Evolutionary conservation across 192 early-diverging fungal genomes (phyloP).

Genomic region (Coemansia sp.): DNA sequence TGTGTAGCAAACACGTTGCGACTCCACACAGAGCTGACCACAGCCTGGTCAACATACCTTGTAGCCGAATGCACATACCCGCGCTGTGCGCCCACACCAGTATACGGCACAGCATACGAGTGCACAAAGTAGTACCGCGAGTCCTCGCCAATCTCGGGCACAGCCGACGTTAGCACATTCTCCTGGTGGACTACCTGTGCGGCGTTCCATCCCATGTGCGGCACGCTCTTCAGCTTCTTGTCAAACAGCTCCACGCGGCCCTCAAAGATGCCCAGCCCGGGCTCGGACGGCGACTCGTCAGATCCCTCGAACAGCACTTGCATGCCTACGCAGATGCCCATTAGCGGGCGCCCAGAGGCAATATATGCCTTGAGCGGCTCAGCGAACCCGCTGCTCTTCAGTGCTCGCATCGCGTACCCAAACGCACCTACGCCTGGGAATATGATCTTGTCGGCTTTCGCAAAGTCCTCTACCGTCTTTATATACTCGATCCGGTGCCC

Average conservation of each 20-base stretch:
- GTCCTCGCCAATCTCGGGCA: constrained; percentile 54
- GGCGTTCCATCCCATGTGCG: constrained; percentile 98
- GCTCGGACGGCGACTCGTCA: constrained; percentile 79
- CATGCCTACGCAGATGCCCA: constrained; percentile 99
- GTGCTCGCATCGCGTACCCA: constrained; percentile 83
- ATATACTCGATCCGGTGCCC: constrained; percentile 85
- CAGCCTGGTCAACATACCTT: constrained; percentile 84
- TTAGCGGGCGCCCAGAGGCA: constrained; percentile 83
- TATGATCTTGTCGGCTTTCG: constrained; percentile 93
- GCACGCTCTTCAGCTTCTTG: constrained; percentile 77
- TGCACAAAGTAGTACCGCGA: constrained; percentile 96
- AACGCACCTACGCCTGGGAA: constrained; percentile 99
- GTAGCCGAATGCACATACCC: constrained; percentile 84
- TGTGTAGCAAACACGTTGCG: constrained; percentile 96
- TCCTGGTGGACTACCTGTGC: constrained; percentile 27
- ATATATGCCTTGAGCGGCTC: constrained; percentile 86
- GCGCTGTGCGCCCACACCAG: constrained; percentile 49
- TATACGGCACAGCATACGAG: constrained; percentile 84
- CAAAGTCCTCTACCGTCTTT: constrained; percentile 76
- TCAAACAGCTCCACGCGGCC: constrained; percentile 72
- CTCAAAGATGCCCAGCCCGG: constrained; percentile 85
- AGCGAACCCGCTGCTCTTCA: constrained; percentile 74
- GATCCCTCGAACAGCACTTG: constrained; percentile 91
- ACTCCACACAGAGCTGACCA: constrained; percentile 80
- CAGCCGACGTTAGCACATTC: not conserved